Percentiles rank a stretch among this genome's conserved stretches.
Conservation (phyloP, 208 protist genomes). For the Leishmania braziliensis region DNA sequence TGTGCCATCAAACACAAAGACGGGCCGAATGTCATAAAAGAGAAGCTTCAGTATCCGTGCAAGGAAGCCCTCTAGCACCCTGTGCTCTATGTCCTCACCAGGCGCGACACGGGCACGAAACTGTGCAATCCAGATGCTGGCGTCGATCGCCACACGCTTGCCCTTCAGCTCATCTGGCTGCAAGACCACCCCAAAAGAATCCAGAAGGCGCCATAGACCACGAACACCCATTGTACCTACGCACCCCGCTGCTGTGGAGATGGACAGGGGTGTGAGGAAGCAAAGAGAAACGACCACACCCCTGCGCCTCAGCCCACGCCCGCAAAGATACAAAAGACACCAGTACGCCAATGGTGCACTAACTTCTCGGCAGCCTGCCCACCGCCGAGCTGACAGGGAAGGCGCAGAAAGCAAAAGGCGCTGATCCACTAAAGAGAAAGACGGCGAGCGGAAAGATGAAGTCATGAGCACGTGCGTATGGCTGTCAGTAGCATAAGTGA, state of each 20-base stretch:
- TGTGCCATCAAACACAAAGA: constrained; percentile 90
- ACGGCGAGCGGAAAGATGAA: not conserved
- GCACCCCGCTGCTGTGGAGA: not conserved
- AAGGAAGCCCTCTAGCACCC: constrained; percentile 80
- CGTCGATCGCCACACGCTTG: constrained; percentile 82
- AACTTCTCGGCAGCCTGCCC: not conserved
- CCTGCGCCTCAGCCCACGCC: not conserved
- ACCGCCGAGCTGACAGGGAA: not conserved
- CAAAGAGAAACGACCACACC: not conserved
- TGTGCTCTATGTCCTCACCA: constrained; percentile 55
- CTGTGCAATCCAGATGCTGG: constrained; percentile 90
- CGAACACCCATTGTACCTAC: constrained; percentile 75
- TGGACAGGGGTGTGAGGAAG: not conserved
- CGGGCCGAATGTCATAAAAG: constrained; percentile 84
- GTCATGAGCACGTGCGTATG: not conserved
- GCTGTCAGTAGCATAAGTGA: not conserved
- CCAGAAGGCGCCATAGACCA: constrained; percentile 84
- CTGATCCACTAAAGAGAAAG: not conserved
- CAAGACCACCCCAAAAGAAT: constrained; percentile 76
- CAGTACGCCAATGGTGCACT: not conserved
- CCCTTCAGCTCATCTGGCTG: constrained; percentile 67
- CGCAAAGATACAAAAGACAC: not conserved
- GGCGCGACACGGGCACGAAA: constrained; percentile 55
- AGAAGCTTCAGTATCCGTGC: constrained; percentile 86
- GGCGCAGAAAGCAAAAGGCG: not conserved